Base-by-base conservation (phyloP, 169 alveolate species). In the Plasmodium berghei region DNA sequence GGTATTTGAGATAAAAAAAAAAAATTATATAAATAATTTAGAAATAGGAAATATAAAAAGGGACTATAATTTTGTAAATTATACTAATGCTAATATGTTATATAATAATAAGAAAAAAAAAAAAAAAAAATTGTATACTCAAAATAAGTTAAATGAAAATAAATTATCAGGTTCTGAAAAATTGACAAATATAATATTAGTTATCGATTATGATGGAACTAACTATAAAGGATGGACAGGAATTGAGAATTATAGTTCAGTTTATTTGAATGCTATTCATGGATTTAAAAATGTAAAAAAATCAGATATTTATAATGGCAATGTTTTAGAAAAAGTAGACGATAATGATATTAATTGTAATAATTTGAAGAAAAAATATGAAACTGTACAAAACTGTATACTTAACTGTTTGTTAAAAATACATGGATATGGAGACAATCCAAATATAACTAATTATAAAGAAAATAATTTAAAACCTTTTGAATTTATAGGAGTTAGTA, bases 221-320 rank as follows among this genome's bases (percentile, higher is more conserved):
- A 63, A 89, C 24, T 93, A 92, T 54, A 83, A 61, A 56, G 96
- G 96, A 0, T 91, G 93, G 87, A 93, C 91, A 2, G 96, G 96
- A 3, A 73, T 94, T 3, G 92, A 88, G 63, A 86, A 90, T 45
- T 42, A 61, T 49, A 90, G 87, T 70, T 71, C 74, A 4, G 73
- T 75, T 0, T 87, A 73, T 49, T 72, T 55, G 49, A 70, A 72
- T 34, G 77, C 86, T 22, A 16, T 49, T 34, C 61, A 63, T 42
- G 61, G 59, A 52, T 72, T 73, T 45, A 69, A 62, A 46, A 75
- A 48, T 45, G 42, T 3, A 69, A 73, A 70, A 9, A 58, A 26
- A 1, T 42, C n/a, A 14, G 75, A 28, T 34, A 34, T 3, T 34
- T 34, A 0, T 34, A 34, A 34, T 3, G 42, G 0, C 42, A 34